Conservation (phyloP, 169 alveolate species). For the Amoebophrya sp. region DNA sequence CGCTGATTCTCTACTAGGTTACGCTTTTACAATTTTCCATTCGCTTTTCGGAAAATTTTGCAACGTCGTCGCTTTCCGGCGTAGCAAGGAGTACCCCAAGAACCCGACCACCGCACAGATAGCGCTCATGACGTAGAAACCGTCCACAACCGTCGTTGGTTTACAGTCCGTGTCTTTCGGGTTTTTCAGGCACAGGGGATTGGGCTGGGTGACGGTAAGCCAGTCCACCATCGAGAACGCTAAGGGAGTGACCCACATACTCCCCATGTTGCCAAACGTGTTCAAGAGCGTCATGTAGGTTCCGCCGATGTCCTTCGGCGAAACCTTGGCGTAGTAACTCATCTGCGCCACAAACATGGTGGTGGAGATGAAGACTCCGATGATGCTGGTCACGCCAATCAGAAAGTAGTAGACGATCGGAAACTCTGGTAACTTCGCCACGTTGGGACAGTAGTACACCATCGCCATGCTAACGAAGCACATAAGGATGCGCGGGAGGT, state of each 20-base stretch:
- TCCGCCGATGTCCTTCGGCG: conserved; percentile 49
- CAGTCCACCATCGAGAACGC: neutral
- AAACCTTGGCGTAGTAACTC: conserved; percentile 51
- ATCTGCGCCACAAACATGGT: conserved; percentile 41
- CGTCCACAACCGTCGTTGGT: neutral
- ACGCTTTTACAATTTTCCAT: neutral
- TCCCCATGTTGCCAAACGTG: conserved; percentile 50
- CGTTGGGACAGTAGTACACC: neutral
- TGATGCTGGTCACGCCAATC: neutral
- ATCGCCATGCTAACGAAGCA: neutral
- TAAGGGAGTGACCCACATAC: neutral
- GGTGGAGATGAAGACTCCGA: conserved; percentile 35
- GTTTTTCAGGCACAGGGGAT: no score
- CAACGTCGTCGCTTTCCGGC: neutral
- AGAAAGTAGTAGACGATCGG: conserved; percentile 18
- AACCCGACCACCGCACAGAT: neutral
- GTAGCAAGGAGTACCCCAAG: neutral
- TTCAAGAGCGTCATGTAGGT: conserved; percentile 50
- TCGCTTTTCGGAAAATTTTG: neutral
- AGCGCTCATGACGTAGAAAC: neutral
- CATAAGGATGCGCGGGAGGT: conserved; percentile 33
- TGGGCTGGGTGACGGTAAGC: no score
- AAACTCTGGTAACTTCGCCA: neutral
- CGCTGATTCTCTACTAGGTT: neutral
- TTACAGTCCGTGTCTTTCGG: no score